Evolutionary conservation across 2,329 filamentous ascomycete species (phyloP), one percentile per base, ranked within the genome.

Genomic region (Cladophialophora chaetospira): DNA sequence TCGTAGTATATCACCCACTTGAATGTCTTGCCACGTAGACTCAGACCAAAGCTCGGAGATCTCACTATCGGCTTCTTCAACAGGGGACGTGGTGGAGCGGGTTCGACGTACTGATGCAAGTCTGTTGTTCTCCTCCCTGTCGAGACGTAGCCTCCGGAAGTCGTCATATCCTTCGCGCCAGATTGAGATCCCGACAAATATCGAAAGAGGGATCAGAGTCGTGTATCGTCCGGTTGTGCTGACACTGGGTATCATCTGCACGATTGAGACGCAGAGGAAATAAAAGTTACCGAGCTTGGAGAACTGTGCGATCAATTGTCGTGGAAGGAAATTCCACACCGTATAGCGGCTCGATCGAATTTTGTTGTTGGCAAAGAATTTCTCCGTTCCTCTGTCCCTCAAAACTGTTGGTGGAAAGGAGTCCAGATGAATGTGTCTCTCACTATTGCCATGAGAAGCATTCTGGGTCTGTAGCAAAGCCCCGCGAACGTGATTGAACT

Each of bases 251-350:
- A 97, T 89, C 82, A 95, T 87, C 71, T 97, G 92, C 59, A 97
- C 73, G 60, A 94, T 87, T 50, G 89, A 89, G 63, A 97, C 87
- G 56, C 92, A 81, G 29, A 97, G 78, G 71, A 97, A 97, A 74
- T 97, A 97, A 67, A 96, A 95, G 74, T 97, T 97, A 65, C 91
- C 91, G 40, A 97, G 79, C 70, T 96, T 96, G 61, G 89, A 93
- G 68, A 96, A 96, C 70, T 97, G 93, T 49, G 91, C 94, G 54
- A 93, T 82, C 4, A 97, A 76, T 71, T 97, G 93, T 59, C 89
- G 88, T 0, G 92, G 92, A 10, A 97, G 68, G 66, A 97, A 97
- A 68, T 91, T 88, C 84, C 87, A 96, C 2, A 91, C 72, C 1
- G 88, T 96, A 70, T 97, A 97, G 21, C 92, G 85, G 69, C 87